A percentile compares a stretch with the other conserved stretches of the same genome.
Evolutionary conservation across 1,284 basidiomycete genomes (phyloP).

Genomic region (Austropuccinia psidii): DNA sequence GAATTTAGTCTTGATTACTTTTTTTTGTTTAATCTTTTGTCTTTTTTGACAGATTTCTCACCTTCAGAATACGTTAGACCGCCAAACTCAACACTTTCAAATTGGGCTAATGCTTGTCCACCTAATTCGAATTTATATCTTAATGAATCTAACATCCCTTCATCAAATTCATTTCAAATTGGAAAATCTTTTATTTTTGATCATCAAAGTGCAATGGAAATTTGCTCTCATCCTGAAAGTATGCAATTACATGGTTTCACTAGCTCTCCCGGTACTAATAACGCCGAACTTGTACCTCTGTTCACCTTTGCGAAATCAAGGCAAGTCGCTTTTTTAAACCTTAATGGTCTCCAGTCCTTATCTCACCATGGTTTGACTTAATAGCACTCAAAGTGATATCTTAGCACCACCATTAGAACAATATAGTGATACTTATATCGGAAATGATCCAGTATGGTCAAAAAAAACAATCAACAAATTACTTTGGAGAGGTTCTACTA

Average conservation of each 20-base stretch:
- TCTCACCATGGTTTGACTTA: background rate
- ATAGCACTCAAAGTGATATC: constrained; percentile 43
- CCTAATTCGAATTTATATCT: constrained; percentile 39
- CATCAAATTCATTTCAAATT: too few relatives aligned
- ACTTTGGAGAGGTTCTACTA: constrained; percentile 44
- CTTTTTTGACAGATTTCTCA: constrained; percentile 38
- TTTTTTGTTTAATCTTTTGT: background rate
- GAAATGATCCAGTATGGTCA: constrained; percentile 45
- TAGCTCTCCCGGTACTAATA: constrained; percentile 40
- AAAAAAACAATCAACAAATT: constrained; percentile 39
- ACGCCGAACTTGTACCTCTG: constrained; percentile 43
- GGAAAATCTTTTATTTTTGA: constrained; percentile 45
- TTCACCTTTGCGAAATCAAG: constrained; percentile 46
- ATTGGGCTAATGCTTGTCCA: constrained; percentile 43
- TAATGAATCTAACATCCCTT: background rate
- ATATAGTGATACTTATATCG: constrained; percentile 45
- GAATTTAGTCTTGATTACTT: background rate
- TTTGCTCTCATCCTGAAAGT: constrained; percentile 45
- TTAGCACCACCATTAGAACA: constrained; percentile 46
- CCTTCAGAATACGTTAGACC: constrained; percentile 41
- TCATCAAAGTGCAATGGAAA: constrained; percentile 42
- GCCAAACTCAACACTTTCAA: constrained; percentile 39
- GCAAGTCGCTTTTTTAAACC: constrained; percentile 2
- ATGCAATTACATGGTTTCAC: constrained; percentile 45
- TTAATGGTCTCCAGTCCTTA: background rate